phyloP scores from a whole-genome alignment of 164 flowering plant species.

The Warburgia ugandensis region DNA sequence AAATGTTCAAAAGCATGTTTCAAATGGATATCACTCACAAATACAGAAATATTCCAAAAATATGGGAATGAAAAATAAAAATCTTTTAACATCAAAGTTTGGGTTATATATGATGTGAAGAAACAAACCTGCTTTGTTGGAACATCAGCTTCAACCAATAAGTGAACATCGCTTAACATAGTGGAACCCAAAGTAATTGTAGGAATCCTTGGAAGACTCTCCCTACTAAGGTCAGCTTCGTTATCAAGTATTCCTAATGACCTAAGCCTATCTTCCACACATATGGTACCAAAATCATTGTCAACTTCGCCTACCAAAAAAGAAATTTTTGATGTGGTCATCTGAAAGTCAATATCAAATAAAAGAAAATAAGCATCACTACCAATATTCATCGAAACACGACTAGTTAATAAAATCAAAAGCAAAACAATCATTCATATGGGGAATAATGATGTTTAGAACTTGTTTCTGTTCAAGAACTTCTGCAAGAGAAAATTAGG shows the following conservation, averaged over 20 bases:
- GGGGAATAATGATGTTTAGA: no score
- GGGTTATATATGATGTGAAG: neutral
- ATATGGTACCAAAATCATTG: constrained; percentile 20
- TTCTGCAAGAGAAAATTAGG: no score
- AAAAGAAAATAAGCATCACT: no score
- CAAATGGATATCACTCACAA: neutral
- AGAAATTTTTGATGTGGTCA: no score
- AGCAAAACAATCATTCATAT: no score
- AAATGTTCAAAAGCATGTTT: neutral
- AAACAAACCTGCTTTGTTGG: constrained; percentile 59
- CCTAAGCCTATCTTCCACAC: constrained; percentile 69
- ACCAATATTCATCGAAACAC: no score
- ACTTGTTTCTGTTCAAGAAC: no score
- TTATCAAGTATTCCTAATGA: constrained; percentile 47
- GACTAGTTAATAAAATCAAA: no score
- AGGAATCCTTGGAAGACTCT: constrained; percentile 9
- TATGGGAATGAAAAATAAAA: neutral
- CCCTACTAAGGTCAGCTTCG: constrained; percentile 21
- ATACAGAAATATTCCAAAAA: neutral
- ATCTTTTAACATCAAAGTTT: neutral
- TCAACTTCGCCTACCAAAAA: constrained; percentile 6
- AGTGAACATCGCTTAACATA: constrained; percentile 28
- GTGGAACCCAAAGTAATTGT: constrained; percentile 20
- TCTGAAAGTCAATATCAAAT: no score
- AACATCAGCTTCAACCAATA: constrained; percentile 29